These are phyloP conservation scores for Lentinula detonsa DNA, from an alignment of 768 basidiomycete genomes.

Conservation along the genomic window DNA sequence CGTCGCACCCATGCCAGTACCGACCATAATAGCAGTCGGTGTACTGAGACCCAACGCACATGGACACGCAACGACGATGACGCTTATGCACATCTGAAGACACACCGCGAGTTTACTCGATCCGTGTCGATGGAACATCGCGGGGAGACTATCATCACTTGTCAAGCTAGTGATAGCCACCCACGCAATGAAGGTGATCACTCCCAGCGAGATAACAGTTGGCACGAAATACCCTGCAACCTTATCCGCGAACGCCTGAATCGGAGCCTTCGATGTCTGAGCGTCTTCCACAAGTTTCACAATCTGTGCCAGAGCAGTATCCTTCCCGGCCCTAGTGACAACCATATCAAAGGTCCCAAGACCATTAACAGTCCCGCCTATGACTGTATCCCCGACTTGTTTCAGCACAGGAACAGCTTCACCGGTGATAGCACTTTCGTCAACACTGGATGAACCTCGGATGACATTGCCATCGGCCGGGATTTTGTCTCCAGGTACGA, in stretches of 20 bases:
- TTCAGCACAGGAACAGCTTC: conserved; percentile 89
- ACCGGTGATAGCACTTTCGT: conserved; percentile 96
- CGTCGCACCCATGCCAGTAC: conserved; percentile 93
- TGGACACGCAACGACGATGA: conserved; percentile 96
- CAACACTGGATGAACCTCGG: conserved; percentile 79
- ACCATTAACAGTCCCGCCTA: conserved; percentile 96
- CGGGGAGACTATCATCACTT: conserved; percentile 56
- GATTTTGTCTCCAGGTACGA: conserved; percentile 95
- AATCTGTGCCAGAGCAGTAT: conserved; percentile 94
- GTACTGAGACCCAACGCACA: conserved; percentile 95
- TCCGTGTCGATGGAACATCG: conserved; percentile 81
- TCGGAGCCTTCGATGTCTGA: conserved; percentile 96
- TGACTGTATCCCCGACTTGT: conserved; percentile 76
- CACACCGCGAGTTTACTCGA: conserved; percentile 86
- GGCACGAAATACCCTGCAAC: conserved; percentile 97
- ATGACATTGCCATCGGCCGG: conserved; percentile 93
- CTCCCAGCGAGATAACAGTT: conserved; percentile 75
- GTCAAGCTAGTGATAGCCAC: conserved; percentile 62
- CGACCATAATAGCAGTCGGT: conserved; percentile 99
- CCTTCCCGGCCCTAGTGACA: conserved; percentile 92
- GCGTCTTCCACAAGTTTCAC: conserved; percentile 97
- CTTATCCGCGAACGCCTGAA: conserved; percentile 93
- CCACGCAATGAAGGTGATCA: conserved; percentile 82
- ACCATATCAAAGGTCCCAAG: conserved; percentile 96
- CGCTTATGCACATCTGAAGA: conserved; percentile 94